phyloP scores from a whole-genome alignment of 768 basidiomycete genomes.

The Tremella mesenterica region DNA sequence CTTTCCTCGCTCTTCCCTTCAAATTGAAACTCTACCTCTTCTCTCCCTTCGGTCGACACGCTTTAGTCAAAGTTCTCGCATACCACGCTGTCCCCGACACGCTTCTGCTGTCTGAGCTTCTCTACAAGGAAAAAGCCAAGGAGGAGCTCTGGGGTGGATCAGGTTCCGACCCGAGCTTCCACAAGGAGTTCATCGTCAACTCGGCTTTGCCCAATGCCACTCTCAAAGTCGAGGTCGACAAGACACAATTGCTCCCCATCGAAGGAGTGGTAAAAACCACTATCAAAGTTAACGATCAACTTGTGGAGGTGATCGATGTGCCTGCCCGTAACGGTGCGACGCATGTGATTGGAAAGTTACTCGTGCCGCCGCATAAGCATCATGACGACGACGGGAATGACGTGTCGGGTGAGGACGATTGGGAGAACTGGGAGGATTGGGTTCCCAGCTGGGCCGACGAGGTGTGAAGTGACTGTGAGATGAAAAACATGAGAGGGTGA shows the following conservation, averaged over 20 bases:
- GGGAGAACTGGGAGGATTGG: conserved; percentile 43
- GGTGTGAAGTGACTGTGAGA: no score
- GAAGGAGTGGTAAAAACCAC: conserved; percentile 41
- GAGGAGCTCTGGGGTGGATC: conserved; percentile 13
- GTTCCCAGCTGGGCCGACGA: conserved; percentile 1
- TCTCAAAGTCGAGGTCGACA: conserved; percentile 50
- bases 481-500: no score
- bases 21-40: conserved; percentile 54
- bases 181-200: conserved; percentile 32
- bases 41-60: conserved; percentile 54
- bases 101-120: conserved; percentile 47
- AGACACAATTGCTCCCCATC: conserved; percentile 45
- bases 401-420: conserved; percentile 21
- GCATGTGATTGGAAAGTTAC: conserved; percentile 46
- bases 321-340: conserved; percentile 55
- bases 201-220: conserved; percentile 34
- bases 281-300: conserved; percentile 40
- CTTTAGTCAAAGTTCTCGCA: conserved; percentile 53
- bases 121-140: conserved; percentile 30
- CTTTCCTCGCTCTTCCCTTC: conserved; percentile 49
- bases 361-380: conserved; percentile 42
- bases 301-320: conserved; percentile 49
- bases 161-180: conserved; percentile 35
- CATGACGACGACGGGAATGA: conserved; percentile 31
- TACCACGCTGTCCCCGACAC: conserved; percentile 57